phyloP scores from a whole-genome alignment of 2,329 filamentous ascomycete species.

The Hypomyces perniciosus region DNA sequence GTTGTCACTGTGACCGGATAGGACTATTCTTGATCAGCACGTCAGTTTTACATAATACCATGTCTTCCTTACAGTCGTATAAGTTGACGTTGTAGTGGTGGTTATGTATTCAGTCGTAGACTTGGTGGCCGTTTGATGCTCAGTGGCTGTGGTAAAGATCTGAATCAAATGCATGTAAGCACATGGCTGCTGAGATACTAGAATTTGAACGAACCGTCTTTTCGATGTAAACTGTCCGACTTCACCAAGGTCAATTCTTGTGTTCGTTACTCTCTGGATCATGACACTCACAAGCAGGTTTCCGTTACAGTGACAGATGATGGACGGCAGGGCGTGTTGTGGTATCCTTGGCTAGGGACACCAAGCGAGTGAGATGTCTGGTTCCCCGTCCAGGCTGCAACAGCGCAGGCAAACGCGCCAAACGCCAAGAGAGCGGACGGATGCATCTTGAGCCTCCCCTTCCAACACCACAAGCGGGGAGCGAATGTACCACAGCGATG shows the following conservation, averaged over 20 bases:
- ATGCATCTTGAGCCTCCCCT: constrained; percentile 2
- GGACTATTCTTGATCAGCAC: constrained; percentile 15
- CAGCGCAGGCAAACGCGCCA: constrained; percentile 6
- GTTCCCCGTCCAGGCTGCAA: not conserved
- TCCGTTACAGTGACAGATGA: not conserved
- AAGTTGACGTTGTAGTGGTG: constrained; percentile 13
- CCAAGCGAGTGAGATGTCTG: not conserved
- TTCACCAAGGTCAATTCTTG: not conserved
- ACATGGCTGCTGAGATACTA: not conserved
- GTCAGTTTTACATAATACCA: not conserved
- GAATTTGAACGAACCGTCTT: constrained; percentile 6
- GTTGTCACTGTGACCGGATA: constrained; percentile 19
- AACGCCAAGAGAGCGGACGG: constrained; percentile 3
- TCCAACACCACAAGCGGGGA: not conserved
- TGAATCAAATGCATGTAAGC: not conserved
- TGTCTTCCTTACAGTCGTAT: constrained; percentile 11
- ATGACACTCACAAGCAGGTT: not conserved
- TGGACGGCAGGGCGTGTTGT: not conserved
- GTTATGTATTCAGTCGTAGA: constrained; percentile 17
- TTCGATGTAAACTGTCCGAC: not conserved
- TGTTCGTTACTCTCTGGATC: not conserved
- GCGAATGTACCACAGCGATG: constrained; percentile 2
- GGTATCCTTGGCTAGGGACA: not conserved
- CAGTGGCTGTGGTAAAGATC: constrained; percentile 13
- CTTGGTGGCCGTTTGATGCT: constrained; percentile 16